Evolutionary conservation across 257 asterid species (phyloP).

Genomic region (Solanum bukasovii): DNA sequence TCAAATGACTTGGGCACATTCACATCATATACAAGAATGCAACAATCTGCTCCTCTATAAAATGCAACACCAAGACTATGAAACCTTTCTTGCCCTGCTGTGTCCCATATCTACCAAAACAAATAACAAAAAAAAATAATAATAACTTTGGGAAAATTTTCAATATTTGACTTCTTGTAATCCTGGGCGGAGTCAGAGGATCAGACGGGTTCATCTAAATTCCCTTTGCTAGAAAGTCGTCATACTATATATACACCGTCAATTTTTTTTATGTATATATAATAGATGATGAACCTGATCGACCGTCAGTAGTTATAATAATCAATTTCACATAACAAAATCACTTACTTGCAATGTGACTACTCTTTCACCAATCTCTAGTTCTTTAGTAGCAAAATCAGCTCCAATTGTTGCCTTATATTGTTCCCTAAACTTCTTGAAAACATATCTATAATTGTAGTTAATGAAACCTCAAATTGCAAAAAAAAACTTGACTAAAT

Average conservation of each 20-base stretch:
- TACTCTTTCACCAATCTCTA: slow-evolving; percentile 45
- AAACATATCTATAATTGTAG: slow-evolving; percentile 38
- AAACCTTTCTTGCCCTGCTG: slow-evolving; percentile 92
- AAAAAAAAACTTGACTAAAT: not conserved
- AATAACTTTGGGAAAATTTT: not conserved
- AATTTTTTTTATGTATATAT: not conserved
- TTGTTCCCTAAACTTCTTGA: slow-evolving; percentile 41
- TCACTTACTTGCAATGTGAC: slow-evolving; percentile 71
- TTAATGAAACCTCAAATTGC: slow-evolving; percentile 16
- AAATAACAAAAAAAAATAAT: not conserved
- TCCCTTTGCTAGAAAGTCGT: not conserved
- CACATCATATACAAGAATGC: slow-evolving; percentile 72
- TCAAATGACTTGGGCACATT: slow-evolving; percentile 66
- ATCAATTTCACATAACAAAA: not conserved
- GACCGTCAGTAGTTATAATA: not conserved
- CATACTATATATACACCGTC: not conserved
- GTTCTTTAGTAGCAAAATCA: slow-evolving; percentile 74
- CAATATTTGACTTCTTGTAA: not conserved
- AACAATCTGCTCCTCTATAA: slow-evolving; percentile 93
- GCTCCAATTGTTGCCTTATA: slow-evolving; percentile 84
- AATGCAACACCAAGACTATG: slow-evolving; percentile 79
- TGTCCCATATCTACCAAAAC: slow-evolving; percentile 68
- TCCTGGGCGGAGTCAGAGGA: not conserved
- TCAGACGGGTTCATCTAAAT: not conserved
- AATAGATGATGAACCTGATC: not conserved